Conservation (phyloP, 202 grass and related monocot species). For the Alloteropsis angusta region DNA sequence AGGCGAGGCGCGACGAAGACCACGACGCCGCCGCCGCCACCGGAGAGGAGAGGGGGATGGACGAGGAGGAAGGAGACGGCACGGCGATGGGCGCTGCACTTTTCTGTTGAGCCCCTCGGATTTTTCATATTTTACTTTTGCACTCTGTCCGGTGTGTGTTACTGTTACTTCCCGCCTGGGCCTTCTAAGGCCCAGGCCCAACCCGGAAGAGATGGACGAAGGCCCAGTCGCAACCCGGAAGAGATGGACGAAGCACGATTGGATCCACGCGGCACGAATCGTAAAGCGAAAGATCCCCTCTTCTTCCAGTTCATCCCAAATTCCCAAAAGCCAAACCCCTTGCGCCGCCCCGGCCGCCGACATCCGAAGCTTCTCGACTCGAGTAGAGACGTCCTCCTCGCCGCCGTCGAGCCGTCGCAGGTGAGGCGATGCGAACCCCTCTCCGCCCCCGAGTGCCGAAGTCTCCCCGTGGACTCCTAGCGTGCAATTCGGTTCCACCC, state of each 20-base stretch:
- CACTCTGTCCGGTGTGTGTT: no score
- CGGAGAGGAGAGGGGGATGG: neutral
- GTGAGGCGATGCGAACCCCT: neutral
- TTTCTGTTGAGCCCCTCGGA: neutral
- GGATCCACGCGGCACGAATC: conserved; percentile 3
- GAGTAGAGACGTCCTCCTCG: neutral
- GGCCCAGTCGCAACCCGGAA: neutral
- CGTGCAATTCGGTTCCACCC: neutral
- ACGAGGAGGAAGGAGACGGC: no score
- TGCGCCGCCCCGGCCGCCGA: conserved; percentile 1
- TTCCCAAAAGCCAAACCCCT: neutral
- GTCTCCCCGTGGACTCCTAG: neutral
- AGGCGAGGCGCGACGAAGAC: neutral
- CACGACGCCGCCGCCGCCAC: neutral
- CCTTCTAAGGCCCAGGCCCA: neutral
- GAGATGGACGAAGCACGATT: neutral
- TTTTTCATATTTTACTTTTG: neutral
- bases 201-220: neutral
- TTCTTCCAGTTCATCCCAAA: neutral
- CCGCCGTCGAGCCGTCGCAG: conserved; percentile 12
- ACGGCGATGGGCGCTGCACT: neutral
- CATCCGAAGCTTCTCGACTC: conserved; percentile 19
- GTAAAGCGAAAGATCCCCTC: neutral
- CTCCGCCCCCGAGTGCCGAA: neutral
- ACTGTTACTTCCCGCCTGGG: neutral